Evolutionary conservation across 305 asterid species (phyloP).

Genomic region (Fraxinus velutina): DNA sequence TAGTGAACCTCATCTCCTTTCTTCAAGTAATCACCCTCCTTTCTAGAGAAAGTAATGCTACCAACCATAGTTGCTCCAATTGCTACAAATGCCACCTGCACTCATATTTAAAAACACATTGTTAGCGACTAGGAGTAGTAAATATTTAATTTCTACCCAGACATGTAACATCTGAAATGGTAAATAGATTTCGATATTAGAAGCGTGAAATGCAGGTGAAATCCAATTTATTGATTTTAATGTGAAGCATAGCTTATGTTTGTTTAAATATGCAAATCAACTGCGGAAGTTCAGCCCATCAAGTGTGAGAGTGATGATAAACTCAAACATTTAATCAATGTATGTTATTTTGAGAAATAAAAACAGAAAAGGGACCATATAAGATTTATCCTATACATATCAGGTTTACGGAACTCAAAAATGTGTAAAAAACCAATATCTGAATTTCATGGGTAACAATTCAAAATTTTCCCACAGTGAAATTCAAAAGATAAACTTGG

Average conservation of each 20-base stretch:
- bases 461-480: neutral
- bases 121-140: neutral
- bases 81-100: conserved; percentile 97
- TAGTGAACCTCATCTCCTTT: conserved; percentile 92
- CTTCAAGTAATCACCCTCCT: conserved; percentile 61
- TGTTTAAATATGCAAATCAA: neutral
- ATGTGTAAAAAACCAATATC: neutral
- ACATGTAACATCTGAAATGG: neutral
- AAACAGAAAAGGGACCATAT: neutral
- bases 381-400: neutral
- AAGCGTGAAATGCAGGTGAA: neutral
- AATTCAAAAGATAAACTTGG: neutral
- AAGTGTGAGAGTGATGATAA: neutral
- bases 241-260: neutral
- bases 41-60: conserved; percentile 73
- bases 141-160: neutral
- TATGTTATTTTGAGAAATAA: neutral
- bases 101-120: conserved; percentile 18
- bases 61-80: conserved; percentile 99
- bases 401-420: neutral
- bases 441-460: neutral
- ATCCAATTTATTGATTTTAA: neutral
- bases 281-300: neutral
- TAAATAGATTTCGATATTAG: neutral
- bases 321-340: neutral